Evolutionary conservation across 306 rosid species (phyloP), one percentile per base, ranked within the genome.

Genomic region (Quercus ilex): DNA sequence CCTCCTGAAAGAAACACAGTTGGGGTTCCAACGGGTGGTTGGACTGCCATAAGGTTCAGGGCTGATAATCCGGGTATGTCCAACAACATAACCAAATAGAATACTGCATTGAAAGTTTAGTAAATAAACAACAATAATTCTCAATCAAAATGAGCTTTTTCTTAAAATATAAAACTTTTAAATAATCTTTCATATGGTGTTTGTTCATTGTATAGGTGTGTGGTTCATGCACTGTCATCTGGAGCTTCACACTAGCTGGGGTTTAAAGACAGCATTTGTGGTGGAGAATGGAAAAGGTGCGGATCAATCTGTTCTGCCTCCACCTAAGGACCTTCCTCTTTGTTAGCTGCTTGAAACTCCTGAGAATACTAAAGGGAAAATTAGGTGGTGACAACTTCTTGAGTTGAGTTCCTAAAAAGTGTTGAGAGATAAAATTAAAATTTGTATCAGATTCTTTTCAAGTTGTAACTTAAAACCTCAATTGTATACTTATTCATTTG

Each of bases 211-310:
- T 78, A 23, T 69, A 78, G 81, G 87, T 9, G 85, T 84, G 23
- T 84, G 87, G 87, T 84, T 84, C 77, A 33, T 84, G 82, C 84
- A 84, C 69, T 84, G 87, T 59, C 87, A 84, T 74, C 78, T 84
- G 82, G 87, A 84, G 84, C 77, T 84, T 23, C 87, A 83, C 67
- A 84, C 82, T 1, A 31, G 74, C 19, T 84, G 87, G 87, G 87
- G 87, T 30, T 52, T 84, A 81, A 84, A 84, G 71, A 84, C 82
- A 11, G 85, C 87, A 28, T 84, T 84, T 41, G 85, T 77, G 11
- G 87, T 80, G 6, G 82, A 84, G 78, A 74, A 73, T 33, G 82
- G 87, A 31, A 62, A 69, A 13, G 59, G 53, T 25, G 52, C 62
- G 1, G 82, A 80, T 59, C 87, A 73, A 59, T 72, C 82, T 0